Base-by-base conservation (phyloP, 2,329 filamentous ascomycete species). In the Teratosphaeria nubilosa region DNA sequence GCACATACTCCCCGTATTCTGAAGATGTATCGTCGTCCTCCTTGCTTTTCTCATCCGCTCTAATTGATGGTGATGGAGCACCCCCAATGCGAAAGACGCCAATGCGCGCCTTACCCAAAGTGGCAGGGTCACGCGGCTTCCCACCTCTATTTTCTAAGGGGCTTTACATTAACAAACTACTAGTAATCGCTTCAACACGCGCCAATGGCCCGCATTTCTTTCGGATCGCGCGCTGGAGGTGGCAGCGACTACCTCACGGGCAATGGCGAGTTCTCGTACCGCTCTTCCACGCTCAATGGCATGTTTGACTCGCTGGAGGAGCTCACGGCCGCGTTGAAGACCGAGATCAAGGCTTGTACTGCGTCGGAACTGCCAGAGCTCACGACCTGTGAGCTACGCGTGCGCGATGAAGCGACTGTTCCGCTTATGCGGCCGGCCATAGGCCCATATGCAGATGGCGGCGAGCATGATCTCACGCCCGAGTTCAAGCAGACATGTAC, bases 391-490 rank as follows among this genome's bases (percentile, higher is more conserved):
- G 66, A 69, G 51, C 59, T 69, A 6, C 59, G 59, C 22, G 56
- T 70, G 13, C 56, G 59, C 16, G 58, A 60, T 27, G 56, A 61
- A 41, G 65, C 66, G 4, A 54, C 59, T 14, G 53, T 69, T 2
- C 62, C 66, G 7, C 63, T 70, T 5, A 51, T 68, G 34, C 62
- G 67, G 20, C 68, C 68, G 1, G 58, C 51, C 37, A 67, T 69
- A 20, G 68, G 68, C 16, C 66, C 67, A 7, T 70, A 70, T 53
- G 58, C 65, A 24, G 60, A 68, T 4, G 65, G 64, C 20, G 65
- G 65, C 24, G 58, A 59, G 34, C 63, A 69, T 34, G 68, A 69
- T 57, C 56, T 70, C n/a, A 67, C 68, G 16, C 45, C 53, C 3
- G 63, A 69, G 32, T 70, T 66, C 65, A 68, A 68, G 56, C 57